Percentiles rank a stretch among this genome's conserved stretches.
Conservation (phyloP, 2,329 filamentous ascomycete genomes). For the Penicillium sp. region DNA sequence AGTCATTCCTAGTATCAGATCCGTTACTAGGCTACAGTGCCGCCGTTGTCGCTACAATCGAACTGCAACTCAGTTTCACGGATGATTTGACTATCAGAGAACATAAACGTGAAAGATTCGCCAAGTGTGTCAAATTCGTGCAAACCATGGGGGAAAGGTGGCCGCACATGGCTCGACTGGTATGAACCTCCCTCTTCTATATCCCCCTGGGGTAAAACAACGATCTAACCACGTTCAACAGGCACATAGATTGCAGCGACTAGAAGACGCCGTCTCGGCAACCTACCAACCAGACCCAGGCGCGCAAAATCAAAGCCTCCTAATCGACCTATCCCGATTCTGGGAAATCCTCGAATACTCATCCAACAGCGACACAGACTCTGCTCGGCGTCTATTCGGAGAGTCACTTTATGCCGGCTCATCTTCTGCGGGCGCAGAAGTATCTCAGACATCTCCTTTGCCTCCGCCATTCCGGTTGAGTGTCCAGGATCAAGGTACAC, state of each 20-base stretch:
- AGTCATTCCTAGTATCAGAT: constrained; percentile 49
- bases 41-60: constrained; percentile 55
- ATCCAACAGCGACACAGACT: constrained; percentile 41
- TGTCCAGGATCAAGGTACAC: constrained; percentile 21
- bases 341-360: constrained; percentile 53
- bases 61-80: constrained; percentile 56
- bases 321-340: constrained; percentile 50
- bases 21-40: constrained; percentile 52
- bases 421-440: constrained; percentile 33
- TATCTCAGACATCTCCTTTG: constrained; percentile 46
- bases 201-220: neutral
- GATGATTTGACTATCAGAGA: constrained; percentile 39
- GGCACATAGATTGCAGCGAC: constrained; percentile 45
- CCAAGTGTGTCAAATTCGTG: constrained; percentile 49
- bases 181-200: constrained; percentile 21
- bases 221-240: constrained; percentile 16
- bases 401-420: constrained; percentile 38
- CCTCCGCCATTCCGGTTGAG: constrained; percentile 46
- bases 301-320: constrained; percentile 37
- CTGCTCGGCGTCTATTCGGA: constrained; percentile 44
- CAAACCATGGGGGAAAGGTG: constrained; percentile 44
- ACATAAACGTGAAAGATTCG: constrained; percentile 47
- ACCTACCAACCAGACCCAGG: constrained; percentile 43
- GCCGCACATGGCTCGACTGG: constrained; percentile 49
- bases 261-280: constrained; percentile 48